These are phyloP conservation scores for Naegleria lovaniensis DNA, from an alignment of 208 protist genomes.

Conservation along the genomic window DNA sequence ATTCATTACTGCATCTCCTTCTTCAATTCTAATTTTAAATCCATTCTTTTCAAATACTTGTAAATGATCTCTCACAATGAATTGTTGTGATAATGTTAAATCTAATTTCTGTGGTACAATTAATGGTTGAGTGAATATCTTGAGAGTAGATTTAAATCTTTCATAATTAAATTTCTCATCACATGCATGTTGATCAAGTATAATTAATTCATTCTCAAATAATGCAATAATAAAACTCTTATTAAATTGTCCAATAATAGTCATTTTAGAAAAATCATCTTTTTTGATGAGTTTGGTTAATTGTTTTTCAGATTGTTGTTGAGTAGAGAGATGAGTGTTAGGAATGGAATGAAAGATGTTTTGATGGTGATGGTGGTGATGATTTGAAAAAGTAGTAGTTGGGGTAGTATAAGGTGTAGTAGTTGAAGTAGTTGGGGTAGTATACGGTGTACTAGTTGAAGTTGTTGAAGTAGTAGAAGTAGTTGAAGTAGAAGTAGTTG, in stretches of 20 bases:
- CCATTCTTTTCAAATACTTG: constrained; percentile 65
- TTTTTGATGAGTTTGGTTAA: constrained; percentile 50
- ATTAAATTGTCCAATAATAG: constrained; percentile 84
- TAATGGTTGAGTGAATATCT: constrained; percentile 67
- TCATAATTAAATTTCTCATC: constrained; percentile 90
- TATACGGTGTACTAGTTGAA: too few species aligned
- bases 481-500: too few species aligned
- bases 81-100: constrained; percentile 65
- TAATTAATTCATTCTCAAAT: constrained; percentile 69
- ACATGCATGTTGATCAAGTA: constrained; percentile 87
- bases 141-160: constrained; percentile 51
- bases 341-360: too few species aligned
- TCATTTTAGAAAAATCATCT: constrained; percentile 71
- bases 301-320: constrained; percentile 2
- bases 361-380: too few species aligned
- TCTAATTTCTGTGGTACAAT: constrained; percentile 59
- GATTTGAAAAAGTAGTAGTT: too few species aligned
- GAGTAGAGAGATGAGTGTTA: too few species aligned
- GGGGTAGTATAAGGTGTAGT: too few species aligned
- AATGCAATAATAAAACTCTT: constrained; percentile 80
- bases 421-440: too few species aligned
- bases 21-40: constrained; percentile 64
- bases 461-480: too few species aligned
- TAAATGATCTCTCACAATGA: constrained; percentile 63
- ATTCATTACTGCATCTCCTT: constrained; percentile 12